A percentile compares a stretch with the other conserved stretches of the same genome.
Conservation (phyloP, 257 asterid species). For the Eucommia ulmoides region DNA sequence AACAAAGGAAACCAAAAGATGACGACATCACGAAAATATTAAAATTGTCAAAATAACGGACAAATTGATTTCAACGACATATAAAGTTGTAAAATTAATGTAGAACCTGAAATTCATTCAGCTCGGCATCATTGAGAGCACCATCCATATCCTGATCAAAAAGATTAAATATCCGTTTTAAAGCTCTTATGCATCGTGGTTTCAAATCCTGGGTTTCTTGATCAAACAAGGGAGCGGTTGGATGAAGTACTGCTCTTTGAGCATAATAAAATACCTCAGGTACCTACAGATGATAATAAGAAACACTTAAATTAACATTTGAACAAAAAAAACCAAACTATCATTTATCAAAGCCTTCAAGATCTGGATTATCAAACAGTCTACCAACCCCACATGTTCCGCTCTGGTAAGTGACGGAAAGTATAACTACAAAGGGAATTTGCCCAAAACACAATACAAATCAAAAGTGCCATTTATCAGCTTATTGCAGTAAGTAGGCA, state of each 20-base stretch:
- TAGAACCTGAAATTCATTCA: constrained; percentile 85
- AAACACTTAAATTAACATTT: background rate
- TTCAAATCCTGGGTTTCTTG: constrained; percentile 70
- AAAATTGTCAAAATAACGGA: background rate
- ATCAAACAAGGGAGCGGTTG: constrained; percentile 89
- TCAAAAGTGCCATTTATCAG: too few species aligned
- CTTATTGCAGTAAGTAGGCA: too few species aligned
- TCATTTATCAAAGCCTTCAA: background rate
- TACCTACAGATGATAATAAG: too few species aligned
- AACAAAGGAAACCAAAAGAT: too few species aligned
- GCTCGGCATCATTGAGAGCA: constrained; percentile 76
- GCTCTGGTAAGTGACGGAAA: too few species aligned
- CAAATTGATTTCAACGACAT: background rate
- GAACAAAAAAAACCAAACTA: background rate
- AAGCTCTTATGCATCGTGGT: constrained; percentile 84
- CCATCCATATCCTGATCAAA: constrained; percentile 95
- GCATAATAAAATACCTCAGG: constrained; percentile 89
- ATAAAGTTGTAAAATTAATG: constrained; percentile 1
- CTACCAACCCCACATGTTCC: too few species aligned
- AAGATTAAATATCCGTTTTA: constrained; percentile 74
- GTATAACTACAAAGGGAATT: too few species aligned
- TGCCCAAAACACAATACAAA: too few species aligned
- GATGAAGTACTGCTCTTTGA: constrained; percentile 98
- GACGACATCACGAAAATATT: too few species aligned
- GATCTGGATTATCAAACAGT: too few species aligned